Evolutionary conservation across 225 moss, liverwort and hornwort genomes (phyloP).

Genomic region (Polytrichum formosum): DNA sequence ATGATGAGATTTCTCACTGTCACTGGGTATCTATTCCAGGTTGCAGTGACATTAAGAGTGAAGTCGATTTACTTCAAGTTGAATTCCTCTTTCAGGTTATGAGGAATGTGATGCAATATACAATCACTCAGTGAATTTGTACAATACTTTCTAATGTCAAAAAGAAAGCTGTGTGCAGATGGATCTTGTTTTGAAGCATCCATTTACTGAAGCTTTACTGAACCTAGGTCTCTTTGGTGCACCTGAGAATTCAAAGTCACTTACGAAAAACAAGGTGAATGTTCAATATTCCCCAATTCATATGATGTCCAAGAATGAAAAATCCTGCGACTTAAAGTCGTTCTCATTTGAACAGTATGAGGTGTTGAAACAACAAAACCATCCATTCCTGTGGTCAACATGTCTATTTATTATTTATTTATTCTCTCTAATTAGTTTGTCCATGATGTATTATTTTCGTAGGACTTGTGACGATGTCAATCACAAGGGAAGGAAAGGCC

Average conservation of each 20-base stretch:
- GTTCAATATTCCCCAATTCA: too few species aligned
- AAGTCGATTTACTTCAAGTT: too few species aligned
- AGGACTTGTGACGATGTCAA: constrained; percentile 25
- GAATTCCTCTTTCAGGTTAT: too few species aligned
- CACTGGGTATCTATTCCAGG: neutral
- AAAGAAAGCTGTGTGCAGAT: constrained; percentile 25
- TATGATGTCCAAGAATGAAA: too few species aligned
- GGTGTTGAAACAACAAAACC: too few species aligned
- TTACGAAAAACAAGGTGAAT: constrained; percentile 28
- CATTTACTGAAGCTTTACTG: constrained; percentile 39
- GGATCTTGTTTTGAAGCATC: constrained; percentile 45
- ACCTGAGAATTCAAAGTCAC: constrained; percentile 29
- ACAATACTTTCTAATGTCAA: too few species aligned
- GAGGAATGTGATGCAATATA: neutral
- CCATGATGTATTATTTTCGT: neutral
- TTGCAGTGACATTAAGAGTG: too few species aligned
- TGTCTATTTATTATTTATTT: too few species aligned
- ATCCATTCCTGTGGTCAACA: too few species aligned
- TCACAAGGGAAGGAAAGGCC: constrained; percentile 7
- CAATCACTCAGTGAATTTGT: neutral
- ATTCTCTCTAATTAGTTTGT: too few species aligned
- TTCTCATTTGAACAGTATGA: too few species aligned
- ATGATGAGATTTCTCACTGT: neutral
- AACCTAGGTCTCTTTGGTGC: constrained; percentile 39
- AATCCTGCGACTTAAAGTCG: too few species aligned